Evolutionary conservation across 257 asterid species (phyloP).

Genomic region (Lithospermum erythrorhizon): DNA sequence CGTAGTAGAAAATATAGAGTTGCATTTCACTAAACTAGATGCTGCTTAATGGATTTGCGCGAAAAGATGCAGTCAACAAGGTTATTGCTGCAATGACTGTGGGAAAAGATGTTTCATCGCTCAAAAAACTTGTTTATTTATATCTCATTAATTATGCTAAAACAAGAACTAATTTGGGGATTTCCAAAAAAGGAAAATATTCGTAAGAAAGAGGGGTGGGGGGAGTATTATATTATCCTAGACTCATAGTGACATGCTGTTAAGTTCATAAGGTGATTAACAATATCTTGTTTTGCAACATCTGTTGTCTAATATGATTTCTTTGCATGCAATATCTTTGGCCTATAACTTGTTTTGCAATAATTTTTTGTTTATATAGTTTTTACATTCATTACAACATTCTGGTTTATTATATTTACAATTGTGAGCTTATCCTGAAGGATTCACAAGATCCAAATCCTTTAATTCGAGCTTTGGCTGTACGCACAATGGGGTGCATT

Average conservation of each 20-base stretch:
- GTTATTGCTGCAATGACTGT: constrained; percentile 99
- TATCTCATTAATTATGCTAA: constrained; percentile 97
- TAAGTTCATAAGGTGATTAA: not conserved
- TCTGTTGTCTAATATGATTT: no score
- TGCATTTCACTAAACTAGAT: no score
- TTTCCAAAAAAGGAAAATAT: no score
- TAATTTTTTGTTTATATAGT: no score
- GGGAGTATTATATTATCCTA: no score
- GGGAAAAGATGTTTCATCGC: constrained; percentile 98
- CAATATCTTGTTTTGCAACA: no score
- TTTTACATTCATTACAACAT: not conserved
- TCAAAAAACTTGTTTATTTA: constrained; percentile 88
- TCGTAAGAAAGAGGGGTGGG: not conserved
- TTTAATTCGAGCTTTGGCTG: constrained; percentile 97
- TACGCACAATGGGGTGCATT: constrained; percentile 99
- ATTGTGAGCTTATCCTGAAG: constrained; percentile 28
- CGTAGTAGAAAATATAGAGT: no score
- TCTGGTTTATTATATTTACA: not conserved
- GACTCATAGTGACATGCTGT: not conserved
- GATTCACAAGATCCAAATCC: constrained; percentile 99
- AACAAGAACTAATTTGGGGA: constrained; percentile 5
- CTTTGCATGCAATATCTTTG: no score
- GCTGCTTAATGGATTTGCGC: no score
- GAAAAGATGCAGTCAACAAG: constrained; percentile 98
- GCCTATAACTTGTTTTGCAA: no score